These are phyloP conservation scores for Galerina marginata DNA, from an alignment of 768 basidiomycete species.

Conservation along the genomic window DNA sequence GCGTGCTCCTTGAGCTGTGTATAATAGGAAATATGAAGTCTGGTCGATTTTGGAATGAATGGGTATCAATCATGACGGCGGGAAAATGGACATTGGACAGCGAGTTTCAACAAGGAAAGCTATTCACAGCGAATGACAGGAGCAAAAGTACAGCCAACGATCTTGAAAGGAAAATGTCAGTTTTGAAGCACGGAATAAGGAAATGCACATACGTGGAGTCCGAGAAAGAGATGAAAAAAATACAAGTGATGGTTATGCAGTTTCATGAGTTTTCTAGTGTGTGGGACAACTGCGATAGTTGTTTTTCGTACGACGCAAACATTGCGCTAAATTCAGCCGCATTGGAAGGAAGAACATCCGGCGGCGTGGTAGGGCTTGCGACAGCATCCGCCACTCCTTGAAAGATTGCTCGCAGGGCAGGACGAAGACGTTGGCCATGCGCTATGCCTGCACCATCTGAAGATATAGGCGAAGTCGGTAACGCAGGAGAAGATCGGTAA, in stretches of 20 bases:
- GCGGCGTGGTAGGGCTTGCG: not conserved
- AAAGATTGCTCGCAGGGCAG: constrained; percentile 17
- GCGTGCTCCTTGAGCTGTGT: too few species aligned
- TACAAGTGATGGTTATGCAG: not conserved
- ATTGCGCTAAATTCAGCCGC: constrained; percentile 25
- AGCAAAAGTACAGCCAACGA: not conserved
- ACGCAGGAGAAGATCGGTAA: constrained; percentile 5
- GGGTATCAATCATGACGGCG: not conserved
- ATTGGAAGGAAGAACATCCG: constrained; percentile 10
- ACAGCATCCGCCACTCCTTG: constrained; percentile 26
- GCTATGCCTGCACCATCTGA: not conserved
- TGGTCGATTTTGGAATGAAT: not conserved
- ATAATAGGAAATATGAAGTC: not conserved
- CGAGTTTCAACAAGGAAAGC: not conserved
- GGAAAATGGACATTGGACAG: not conserved
- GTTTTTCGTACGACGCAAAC: constrained; percentile 24
- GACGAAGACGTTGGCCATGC: not conserved
- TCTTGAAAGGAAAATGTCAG: not conserved
- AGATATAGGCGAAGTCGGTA: not conserved
- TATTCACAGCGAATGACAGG: not conserved
- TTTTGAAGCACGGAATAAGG: not conserved
- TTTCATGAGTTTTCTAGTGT: constrained; percentile 14
- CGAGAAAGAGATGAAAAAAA: not conserved
- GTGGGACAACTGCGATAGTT: constrained; percentile 16
- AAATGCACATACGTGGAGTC: not conserved